Evolutionary conservation across 805 yeast species (phyloP).

Genomic region (Lipomyces sp.): DNA sequence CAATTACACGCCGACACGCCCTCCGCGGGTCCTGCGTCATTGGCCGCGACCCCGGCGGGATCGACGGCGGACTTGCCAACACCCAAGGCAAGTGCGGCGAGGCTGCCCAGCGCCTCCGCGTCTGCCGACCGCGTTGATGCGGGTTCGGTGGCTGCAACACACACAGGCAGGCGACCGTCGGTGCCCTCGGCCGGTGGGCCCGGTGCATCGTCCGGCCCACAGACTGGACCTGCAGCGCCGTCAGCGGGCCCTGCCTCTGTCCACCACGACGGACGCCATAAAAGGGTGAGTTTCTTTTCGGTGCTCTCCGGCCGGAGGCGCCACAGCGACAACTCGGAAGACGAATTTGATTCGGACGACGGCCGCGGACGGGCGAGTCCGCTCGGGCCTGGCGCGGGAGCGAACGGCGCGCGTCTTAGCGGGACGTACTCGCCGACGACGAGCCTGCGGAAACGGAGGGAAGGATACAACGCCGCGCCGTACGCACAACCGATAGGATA

Average conservation of each 20-base stretch:
- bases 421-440: no score
- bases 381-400: background rate
- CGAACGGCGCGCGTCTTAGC: no score
- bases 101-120: background rate
- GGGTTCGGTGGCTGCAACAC: no score
- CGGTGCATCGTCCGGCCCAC: no score
- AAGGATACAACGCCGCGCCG: constrained; percentile 37
- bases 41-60: background rate
- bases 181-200: no score
- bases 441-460: constrained; percentile 19
- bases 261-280: background rate
- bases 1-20: background rate
- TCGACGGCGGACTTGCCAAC: background rate
- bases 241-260: background rate
- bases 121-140: background rate
- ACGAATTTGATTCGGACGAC: constrained; percentile 5
- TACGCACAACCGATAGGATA: constrained; percentile 28
- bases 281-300: background rate
- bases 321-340: background rate
- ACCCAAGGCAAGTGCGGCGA: background rate
- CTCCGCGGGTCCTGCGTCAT: background rate
- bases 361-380: background rate
- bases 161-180: background rate
- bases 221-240: no score
- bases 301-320: background rate